Percentiles rank a stretch among this genome's conserved stretches.
These are phyloP conservation scores for Trichophyton simii DNA, from an alignment of 2,329 filamentous ascomycete genomes.

Conservation along the genomic window DNA sequence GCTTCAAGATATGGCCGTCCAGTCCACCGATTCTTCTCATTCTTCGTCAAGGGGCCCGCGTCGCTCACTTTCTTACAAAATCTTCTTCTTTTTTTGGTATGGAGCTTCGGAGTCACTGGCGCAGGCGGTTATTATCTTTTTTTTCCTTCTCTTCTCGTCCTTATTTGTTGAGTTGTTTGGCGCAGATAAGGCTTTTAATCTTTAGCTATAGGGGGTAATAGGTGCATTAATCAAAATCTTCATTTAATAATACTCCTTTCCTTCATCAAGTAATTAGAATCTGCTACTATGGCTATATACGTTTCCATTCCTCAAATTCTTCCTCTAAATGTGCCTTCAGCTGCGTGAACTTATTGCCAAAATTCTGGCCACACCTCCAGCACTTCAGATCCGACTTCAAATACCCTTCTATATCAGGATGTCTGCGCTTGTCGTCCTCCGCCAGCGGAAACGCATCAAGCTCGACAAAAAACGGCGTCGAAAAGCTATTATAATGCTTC, in stretches of 20 bases:
- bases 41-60: neutral
- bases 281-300: slow-evolving; percentile 33
- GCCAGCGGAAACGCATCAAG: slow-evolving; percentile 68
- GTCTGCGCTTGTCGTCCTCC: slow-evolving; percentile 49
- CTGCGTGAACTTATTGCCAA: slow-evolving; percentile 59
- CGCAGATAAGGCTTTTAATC: slow-evolving; percentile 7
- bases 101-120: slow-evolving; percentile 1
- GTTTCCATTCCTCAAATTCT: slow-evolving; percentile 68
- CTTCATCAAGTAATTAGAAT: neutral
- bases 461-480: slow-evolving; percentile 68
- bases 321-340: slow-evolving; percentile 62
- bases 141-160: neutral
- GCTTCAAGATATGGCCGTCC: slow-evolving; percentile 1
- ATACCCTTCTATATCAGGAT: slow-evolving; percentile 46
- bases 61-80: neutral
- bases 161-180: slow-evolving; percentile 3
- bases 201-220: slow-evolving; percentile 3
- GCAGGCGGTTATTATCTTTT: neutral
- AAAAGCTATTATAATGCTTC: slow-evolving; percentile 89
- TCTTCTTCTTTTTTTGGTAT: slow-evolving; percentile 4
- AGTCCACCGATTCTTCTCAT: neutral
- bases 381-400: slow-evolving; percentile 57
- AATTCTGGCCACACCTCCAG: slow-evolving; percentile 70
- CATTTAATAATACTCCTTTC: neutral
- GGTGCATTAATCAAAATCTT: slow-evolving; percentile 4